Percentiles rank a stretch among this genome's conserved stretches.
phyloP scores from a whole-genome alignment of 2,329 filamentous ascomycete species.

The Ceratocystiopsis brevicomis region DNA sequence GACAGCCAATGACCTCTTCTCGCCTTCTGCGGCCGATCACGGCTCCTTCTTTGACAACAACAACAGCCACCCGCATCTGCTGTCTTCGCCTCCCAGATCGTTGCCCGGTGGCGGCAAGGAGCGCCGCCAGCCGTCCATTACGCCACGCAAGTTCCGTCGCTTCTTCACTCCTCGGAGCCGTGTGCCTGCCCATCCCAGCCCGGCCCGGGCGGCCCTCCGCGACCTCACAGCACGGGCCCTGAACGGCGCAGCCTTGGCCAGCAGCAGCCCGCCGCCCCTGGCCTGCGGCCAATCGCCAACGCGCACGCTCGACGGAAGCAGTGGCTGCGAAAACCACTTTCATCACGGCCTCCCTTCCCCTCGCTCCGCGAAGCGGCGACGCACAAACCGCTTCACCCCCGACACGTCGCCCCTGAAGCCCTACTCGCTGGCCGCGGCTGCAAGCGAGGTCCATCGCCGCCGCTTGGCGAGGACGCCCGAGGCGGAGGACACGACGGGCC shows the following conservation, averaged over 20 bases:
- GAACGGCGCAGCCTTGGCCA: constrained; percentile 15
- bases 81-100: constrained; percentile 12
- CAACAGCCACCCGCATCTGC: neutral
- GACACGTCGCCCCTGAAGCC: constrained; percentile 19
- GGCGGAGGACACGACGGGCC: neutral
- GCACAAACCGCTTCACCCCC: constrained; percentile 19
- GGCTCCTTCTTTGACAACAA: neutral
- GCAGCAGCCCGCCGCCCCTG: neutral
- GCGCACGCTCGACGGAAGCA: too few species aligned
- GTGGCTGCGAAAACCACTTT: constrained; percentile 4
- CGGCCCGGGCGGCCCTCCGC: constrained; percentile 21
- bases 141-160: constrained; percentile 31
- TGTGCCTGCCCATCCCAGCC: constrained; percentile 19
- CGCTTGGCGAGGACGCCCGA: constrained; percentile 4
- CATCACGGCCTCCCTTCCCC: constrained; percentile 10
- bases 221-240: constrained; percentile 22
- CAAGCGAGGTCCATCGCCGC: neutral
- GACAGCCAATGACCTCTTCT: constrained; percentile 7
- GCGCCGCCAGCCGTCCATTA: constrained; percentile 30
- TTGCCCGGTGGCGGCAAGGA: constrained; percentile 19
- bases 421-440: neutral
- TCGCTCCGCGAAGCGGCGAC: constrained; percentile 19
- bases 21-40: constrained; percentile 1
- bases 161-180: constrained; percentile 33
- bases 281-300: too few species aligned